Evolutionary conservation across 2,329 filamentous ascomycete genomes (phyloP), one percentile per base, ranked within the genome.

Genomic region (Orbilia oligospora): DNA sequence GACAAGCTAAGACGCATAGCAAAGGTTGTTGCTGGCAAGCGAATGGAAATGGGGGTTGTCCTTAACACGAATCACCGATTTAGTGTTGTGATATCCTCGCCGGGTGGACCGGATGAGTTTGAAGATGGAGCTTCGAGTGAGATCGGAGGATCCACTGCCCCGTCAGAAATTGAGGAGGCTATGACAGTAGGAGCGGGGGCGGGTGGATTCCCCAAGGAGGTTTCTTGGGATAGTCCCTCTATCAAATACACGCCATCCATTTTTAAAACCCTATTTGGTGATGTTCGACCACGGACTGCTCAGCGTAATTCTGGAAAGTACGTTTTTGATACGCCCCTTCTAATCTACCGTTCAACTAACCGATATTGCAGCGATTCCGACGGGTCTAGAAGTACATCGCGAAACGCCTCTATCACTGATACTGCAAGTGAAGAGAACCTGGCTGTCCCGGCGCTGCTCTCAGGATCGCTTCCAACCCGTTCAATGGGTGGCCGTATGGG

Each of bases 71-170:
- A 79, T 46, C 76, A 79, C 67, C 70, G 76, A 1, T 79, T 79
- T 38, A 79, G 76, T 36, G 76, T 79, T 6, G 76, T 79, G 44
- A 79, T 79, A 36, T 79, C 76, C 18, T 79, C 76, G 30, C 71
- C 76, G 5, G 64, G 64, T 44, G 76, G 69, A 2, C 53, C 70
- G 18, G 69, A 73, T 22, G 76, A 75, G 33, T 70, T 79, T 20
- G 69, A 70, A 24, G 76, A 79, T 63, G 76, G 69, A 5, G 66
- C 36, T 1, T 79, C 76, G 4, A 79, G 76, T 36, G 76, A 79
- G 46, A 56, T 70, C n/a, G 76, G 70, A 12, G 76, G 58, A 16
- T 73, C 76, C 3, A 75, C 76, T 14, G 55, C 48, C 9, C 70
- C 70, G 24, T 79, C 76, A 36, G 75, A 78, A 8, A 24, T 65